phyloP scores from a whole-genome alignment of 331 rosid species.

The Stylosanthes scabra region DNA sequence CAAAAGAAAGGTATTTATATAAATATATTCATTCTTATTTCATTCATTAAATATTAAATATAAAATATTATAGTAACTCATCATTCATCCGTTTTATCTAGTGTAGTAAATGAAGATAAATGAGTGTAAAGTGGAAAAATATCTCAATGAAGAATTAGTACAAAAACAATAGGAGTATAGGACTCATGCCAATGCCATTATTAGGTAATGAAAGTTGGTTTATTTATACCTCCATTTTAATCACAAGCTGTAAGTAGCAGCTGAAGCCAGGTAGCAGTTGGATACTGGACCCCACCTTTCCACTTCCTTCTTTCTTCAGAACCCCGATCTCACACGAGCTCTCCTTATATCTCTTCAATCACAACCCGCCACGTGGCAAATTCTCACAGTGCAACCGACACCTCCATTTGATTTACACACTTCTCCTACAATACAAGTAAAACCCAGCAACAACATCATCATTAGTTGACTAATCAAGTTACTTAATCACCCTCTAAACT shows the following conservation, averaged over 20 bases:
- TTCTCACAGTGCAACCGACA: constrained; percentile 47
- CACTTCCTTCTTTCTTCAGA: not conserved
- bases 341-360: not conserved
- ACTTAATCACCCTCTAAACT: not conserved
- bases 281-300: constrained; percentile 22
- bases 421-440: not conserved
- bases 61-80: too few species aligned
- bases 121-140: too few species aligned
- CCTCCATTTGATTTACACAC: constrained; percentile 31
- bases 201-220: constrained; percentile 16
- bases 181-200: not conserved
- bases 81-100: too few species aligned
- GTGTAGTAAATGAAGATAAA: too few species aligned
- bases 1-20: too few species aligned
- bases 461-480: not conserved
- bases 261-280: constrained; percentile 29
- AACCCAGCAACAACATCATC: not conserved
- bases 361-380: constrained; percentile 31
- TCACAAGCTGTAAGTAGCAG: not conserved
- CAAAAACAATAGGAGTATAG: too few species aligned
- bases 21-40: too few species aligned
- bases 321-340: constrained; percentile 3
- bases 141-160: too few species aligned
- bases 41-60: too few species aligned
- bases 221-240: not conserved